A percentile compares a stretch with the other conserved stretches of the same genome.
These are phyloP conservation scores for Leccinum pseudoinsigne DNA, from an alignment of 1,284 basidiomycete genomes.

Conservation along the genomic window DNA sequence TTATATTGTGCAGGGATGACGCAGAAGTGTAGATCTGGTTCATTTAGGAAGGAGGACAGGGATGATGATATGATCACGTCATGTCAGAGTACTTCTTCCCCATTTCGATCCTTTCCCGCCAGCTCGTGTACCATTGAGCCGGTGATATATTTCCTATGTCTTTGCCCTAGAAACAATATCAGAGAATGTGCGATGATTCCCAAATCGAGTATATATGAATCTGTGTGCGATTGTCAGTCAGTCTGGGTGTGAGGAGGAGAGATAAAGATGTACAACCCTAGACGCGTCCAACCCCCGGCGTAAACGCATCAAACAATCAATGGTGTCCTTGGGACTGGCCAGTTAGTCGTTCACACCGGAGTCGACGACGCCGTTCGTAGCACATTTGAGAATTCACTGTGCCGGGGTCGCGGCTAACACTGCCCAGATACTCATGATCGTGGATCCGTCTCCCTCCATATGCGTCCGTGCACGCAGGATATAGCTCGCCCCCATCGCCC, in stretches of 20 bases:
- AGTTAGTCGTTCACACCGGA: neutral
- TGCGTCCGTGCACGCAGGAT: neutral
- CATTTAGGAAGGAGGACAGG: neutral
- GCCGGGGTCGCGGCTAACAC: neutral
- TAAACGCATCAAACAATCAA: neutral
- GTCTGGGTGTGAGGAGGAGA: neutral
- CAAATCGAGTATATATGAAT: neutral
- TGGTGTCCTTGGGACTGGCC: neutral
- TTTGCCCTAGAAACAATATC: neutral
- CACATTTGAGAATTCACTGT: neutral
- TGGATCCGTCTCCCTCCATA: neutral
- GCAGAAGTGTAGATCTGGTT: neutral
- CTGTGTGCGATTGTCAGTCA: neutral
- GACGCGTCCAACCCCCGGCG: neutral
- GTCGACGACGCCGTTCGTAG: neutral
- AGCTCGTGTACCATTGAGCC: neutral
- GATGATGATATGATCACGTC: neutral
- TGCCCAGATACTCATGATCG: neutral
- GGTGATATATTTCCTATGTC: neutral
- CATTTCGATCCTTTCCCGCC: neutral
- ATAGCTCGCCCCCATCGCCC: neutral
- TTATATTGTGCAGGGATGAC: conserved; percentile 6
- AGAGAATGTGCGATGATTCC: neutral
- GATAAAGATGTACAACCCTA: neutral
- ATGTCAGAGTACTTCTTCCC: neutral